These are phyloP conservation scores for Paraphaeosphaeria minitans DNA, from an alignment of 2,329 filamentous ascomycete species.

Conservation along the genomic window DNA sequence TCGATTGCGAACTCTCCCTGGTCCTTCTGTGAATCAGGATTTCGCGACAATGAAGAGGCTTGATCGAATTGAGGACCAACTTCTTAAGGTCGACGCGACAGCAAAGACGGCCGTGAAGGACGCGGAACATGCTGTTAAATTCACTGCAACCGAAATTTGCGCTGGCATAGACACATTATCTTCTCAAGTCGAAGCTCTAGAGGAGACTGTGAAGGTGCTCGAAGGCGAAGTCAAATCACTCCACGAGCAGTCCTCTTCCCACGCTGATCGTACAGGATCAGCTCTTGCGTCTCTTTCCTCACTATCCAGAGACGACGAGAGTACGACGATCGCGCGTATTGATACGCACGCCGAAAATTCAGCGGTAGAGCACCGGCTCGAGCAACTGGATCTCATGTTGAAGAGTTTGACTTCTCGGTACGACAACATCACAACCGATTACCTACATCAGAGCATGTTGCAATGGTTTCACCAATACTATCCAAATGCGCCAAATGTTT, in stretches of 20 bases:
- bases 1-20: not conserved
- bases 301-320: not conserved
- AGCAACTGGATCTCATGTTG: not conserved
- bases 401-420: constrained; percentile 16
- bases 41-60: not conserved
- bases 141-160: not conserved
- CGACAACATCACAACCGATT: constrained; percentile 21
- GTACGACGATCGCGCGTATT: not conserved
- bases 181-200: not conserved
- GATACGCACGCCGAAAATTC: not conserved
- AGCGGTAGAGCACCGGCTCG: not conserved
- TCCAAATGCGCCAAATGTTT: constrained; percentile 11
- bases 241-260: not conserved
- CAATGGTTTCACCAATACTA: constrained; percentile 19
- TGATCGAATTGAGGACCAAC: too few relatives aligned
- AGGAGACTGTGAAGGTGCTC: not conserved
- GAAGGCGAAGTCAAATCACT: not conserved
- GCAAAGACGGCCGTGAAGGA: too few relatives aligned
- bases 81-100: too few relatives aligned
- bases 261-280: not conserved
- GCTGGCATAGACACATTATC: not conserved
- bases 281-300: not conserved
- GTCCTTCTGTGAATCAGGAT: not conserved
- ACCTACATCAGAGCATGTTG: constrained; percentile 21
- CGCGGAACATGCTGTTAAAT: too few relatives aligned